A percentile compares a stretch with the other conserved stretches of the same genome.
Evolutionary conservation across 2,329 filamentous ascomycete species (phyloP).

Genomic region (Botrytis sinoallii): DNA sequence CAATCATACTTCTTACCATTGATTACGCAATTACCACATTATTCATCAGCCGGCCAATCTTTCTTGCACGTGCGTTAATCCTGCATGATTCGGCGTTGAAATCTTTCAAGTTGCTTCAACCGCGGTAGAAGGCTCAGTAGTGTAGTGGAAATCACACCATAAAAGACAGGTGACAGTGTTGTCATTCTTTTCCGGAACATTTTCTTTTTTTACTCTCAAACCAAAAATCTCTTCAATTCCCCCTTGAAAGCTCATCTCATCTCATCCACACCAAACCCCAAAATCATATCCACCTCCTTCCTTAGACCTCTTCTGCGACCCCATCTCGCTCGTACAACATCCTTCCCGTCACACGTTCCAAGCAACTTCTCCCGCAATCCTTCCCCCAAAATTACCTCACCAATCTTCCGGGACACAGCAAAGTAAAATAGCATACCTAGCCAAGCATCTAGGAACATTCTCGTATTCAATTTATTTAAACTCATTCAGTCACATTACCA

Average conservation of each 20-base stretch:
- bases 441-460: neutral
- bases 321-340: slow-evolving; percentile 6
- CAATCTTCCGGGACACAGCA: neutral
- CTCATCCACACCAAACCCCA: neutral
- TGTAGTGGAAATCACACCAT: neutral
- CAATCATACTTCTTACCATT: neutral
- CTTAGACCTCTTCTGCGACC: slow-evolving; percentile 13
- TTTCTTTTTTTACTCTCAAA: neutral
- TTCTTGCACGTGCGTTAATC: slow-evolving; percentile 8
- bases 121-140: neutral
- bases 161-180: neutral
- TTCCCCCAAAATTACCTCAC: neutral
- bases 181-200: neutral
- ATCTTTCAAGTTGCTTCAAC: neutral
- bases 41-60: neutral
- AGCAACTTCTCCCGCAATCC: neutral
- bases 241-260: neutral
- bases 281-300: neutral
- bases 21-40: neutral
- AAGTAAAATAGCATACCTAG: neutral
- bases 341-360: slow-evolving; percentile 12
- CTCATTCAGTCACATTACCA: slow-evolving; percentile 14
- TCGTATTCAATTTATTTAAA: slow-evolving; percentile 12
- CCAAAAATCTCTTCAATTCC: neutral
- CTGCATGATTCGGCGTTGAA: slow-evolving; percentile 4